Conservation (phyloP, 1,139 yeast species). For the Blastobotrys ciferrii region DNA sequence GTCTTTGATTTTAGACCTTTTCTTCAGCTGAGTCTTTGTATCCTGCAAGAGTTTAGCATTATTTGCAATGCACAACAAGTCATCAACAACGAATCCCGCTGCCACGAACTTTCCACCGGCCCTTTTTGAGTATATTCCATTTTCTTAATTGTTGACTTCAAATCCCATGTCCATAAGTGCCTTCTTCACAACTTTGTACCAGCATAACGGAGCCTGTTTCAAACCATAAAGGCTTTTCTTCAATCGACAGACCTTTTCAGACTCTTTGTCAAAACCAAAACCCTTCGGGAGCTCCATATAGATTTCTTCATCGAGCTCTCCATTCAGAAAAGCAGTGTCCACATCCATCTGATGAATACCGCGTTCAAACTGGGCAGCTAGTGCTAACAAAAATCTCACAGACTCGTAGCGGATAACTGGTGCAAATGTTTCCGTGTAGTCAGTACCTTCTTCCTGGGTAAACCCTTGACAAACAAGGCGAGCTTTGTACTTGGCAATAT, state of each 20-base stretch:
- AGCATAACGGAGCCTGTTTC: conserved; percentile 29
- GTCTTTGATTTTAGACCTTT: neutral
- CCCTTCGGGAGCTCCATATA: conserved; percentile 26
- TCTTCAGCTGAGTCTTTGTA: neutral
- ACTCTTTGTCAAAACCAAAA: neutral
- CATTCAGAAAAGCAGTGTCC: conserved; percentile 29
- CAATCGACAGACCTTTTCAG: conserved; percentile 20
- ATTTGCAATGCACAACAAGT: neutral
- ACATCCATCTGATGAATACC: conserved; percentile 29
- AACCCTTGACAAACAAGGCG: conserved; percentile 28
- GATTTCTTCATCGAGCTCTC: conserved; percentile 24
- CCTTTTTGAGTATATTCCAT: neutral
- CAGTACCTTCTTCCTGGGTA: conserved; percentile 26
- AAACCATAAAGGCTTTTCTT: conserved; percentile 27
- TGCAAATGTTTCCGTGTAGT: conserved; percentile 28
- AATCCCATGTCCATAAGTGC: conserved; percentile 15
- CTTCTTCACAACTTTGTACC: conserved; percentile 18
- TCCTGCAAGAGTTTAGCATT: neutral
- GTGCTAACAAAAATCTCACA: conserved; percentile 24
- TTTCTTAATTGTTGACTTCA: neutral
- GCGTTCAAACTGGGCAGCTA: conserved; percentile 17
- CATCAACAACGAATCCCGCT: conserved; percentile 5
- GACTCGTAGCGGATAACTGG: conserved; percentile 27
- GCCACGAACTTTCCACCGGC: neutral
- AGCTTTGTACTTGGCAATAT: conserved; percentile 22